Evolutionary conservation across 371 early-diverging fungal species (phyloP).

Genomic region (Apophysomyces trapeziformis): DNA sequence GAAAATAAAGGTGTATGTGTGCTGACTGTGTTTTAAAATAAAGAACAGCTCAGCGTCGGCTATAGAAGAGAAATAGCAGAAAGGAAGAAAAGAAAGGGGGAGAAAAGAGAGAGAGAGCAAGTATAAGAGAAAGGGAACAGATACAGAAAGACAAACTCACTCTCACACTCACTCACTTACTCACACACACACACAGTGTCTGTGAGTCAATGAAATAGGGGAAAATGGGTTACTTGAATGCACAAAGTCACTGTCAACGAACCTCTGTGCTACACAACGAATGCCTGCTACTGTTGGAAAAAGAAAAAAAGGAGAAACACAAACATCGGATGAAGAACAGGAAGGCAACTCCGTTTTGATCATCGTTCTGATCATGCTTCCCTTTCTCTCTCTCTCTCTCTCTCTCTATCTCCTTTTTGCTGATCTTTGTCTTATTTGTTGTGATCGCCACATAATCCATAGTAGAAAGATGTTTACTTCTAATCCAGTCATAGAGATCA

Average conservation of each 20-base stretch:
- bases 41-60: conserved; percentile 4
- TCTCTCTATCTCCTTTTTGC: too few relatives aligned
- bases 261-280: background rate
- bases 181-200: background rate
- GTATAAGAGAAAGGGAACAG: background rate
- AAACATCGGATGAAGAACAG: too few relatives aligned
- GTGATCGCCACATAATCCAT: too few relatives aligned
- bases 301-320: background rate
- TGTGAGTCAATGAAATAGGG: conserved; percentile 8
- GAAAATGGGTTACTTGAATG: background rate
- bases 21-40: conserved; percentile 8
- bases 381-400: too few relatives aligned
- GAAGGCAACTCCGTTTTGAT: too few relatives aligned
- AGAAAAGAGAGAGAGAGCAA: background rate
- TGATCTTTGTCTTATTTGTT: too few relatives aligned
- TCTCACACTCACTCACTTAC: too few relatives aligned
- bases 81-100: conserved; percentile 1
- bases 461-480: too few relatives aligned
- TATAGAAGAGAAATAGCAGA: background rate
- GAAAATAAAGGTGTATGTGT: background rate
- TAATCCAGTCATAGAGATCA: too few relatives aligned
- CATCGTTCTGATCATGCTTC: too few relatives aligned
- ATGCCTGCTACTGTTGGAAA: background rate
- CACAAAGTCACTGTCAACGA: conserved; percentile 7
- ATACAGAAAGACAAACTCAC: background rate